Evolutionary conservation across 176 grass and related monocot genomes (phyloP).

Genomic region (Raddia distichophylla): DNA sequence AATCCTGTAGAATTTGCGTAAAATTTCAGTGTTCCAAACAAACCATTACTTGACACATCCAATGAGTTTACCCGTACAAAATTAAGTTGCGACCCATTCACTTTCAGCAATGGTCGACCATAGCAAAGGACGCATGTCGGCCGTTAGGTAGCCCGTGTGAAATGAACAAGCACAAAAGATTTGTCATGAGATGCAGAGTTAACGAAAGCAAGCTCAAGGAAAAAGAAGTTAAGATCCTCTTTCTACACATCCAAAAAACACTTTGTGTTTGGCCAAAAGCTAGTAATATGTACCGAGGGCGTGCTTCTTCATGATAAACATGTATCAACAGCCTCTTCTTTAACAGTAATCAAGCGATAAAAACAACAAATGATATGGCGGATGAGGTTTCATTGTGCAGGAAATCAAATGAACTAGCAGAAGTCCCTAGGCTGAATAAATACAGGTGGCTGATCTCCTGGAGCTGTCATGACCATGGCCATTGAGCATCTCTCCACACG

Average conservation of each 20-base stretch:
- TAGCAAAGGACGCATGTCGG: background rate
- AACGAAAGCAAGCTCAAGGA: background rate
- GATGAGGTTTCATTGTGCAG: background rate
- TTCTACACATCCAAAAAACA: background rate
- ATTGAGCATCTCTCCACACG: slow-evolving; percentile 81
- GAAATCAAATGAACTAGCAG: background rate
- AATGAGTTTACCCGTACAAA: background rate
- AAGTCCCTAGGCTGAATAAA: background rate
- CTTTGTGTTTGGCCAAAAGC: background rate
- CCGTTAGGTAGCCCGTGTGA: too few relatives aligned
- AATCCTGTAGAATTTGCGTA: too few relatives aligned
- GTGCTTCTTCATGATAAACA: slow-evolving; percentile 5
- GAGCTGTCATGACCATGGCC: slow-evolving; percentile 72
- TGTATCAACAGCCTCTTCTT: background rate
- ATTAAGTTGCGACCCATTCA: background rate
- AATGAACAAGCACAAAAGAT: background rate
- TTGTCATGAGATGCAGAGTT: background rate
- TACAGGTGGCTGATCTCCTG: background rate
- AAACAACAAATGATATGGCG: background rate
- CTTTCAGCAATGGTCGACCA: too few relatives aligned
- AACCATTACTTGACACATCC: too few relatives aligned
- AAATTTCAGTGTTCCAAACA: background rate
- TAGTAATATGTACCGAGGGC: background rate
- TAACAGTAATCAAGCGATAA: background rate
- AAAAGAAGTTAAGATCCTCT: background rate